Base-by-base conservation (phyloP, 768 basidiomycete genomes). In the Podaxis sp. region DNA sequence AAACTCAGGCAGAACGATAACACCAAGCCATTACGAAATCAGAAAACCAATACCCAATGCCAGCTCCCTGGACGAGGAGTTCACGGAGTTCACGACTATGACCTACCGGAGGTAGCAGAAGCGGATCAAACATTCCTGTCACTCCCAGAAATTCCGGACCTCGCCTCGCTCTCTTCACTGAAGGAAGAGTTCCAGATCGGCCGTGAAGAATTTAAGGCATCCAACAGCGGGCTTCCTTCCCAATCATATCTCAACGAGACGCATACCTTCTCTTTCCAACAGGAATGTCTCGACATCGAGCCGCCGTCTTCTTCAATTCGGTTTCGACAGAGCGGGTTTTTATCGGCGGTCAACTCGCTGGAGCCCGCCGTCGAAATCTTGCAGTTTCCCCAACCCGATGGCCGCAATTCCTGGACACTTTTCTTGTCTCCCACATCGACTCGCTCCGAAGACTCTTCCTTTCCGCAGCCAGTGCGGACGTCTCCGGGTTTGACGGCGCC, bases 391-490 rank as follows among this genome's bases (percentile, higher is more conserved):
- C 72, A 74, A 54, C 70, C 71, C 13, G 67, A 69, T 42, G 71
- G 70, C 16, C 62, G 68, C 50, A 63, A 67, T 50, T 65, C 73
- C 2, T 72, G 73, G 73, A 72, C 73, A 5, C 68, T 72, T 48
- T 68, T 69, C 5, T 61, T 72, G 42, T 68, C 69, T 13, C 68
- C 71, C 50, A 61, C 59, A 23, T 55, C 59, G 3, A 21, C 44
- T n/a, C 55, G 66, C 28, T 61, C 63, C 9, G 59, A 61, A 11
- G 46, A 25, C 2, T 46, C 35, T 50, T 55, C 63, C 13, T 44
- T 60, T 21, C 63, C 67, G 18, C 57, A 59, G n/a, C 46, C 44
- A 53, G 35, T 57, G 7, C 46, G 58, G 25, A 51, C 62, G 5
- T 67, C 67, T 32, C 57, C 58, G n/a, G 63, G 60, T 53, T 52